phyloP scores from a whole-genome alignment of 495 filamentous ascomycete species.

The Talaromyces liani region DNA sequence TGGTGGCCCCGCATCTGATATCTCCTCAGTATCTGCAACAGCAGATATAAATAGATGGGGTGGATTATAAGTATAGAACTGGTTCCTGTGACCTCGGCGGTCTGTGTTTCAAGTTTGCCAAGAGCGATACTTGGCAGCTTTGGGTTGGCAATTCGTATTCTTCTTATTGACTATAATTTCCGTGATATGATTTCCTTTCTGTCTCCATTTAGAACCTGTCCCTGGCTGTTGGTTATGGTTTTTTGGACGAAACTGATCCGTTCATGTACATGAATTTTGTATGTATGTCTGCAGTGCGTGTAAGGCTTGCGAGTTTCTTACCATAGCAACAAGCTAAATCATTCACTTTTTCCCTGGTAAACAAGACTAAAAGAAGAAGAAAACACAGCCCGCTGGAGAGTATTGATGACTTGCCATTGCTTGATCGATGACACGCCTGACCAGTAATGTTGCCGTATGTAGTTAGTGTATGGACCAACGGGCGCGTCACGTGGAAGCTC shows the following conservation, averaged over 20 bases:
- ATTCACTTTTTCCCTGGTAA: neutral
- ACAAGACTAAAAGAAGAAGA: neutral
- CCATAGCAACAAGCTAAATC: neutral
- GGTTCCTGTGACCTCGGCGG: neutral
- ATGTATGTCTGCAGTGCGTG: neutral
- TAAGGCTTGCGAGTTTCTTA: neutral
- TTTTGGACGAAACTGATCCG: constrained; percentile 1
- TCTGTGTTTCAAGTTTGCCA: neutral
- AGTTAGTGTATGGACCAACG: neutral
- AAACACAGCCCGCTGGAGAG: neutral
- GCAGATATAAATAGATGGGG: constrained; percentile 20
- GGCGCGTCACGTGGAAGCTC: neutral
- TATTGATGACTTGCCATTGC: neutral
- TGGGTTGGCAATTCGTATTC: neutral
- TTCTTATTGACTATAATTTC: constrained; percentile 2
- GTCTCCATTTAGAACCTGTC: neutral
- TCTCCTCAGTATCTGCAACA: constrained; percentile 40
- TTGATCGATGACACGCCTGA: neutral
- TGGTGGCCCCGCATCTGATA: constrained; percentile 36
- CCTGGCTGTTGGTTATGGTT: neutral
- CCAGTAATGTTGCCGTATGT: neutral
- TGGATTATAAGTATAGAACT: neutral
- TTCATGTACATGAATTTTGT: constrained; percentile 6
- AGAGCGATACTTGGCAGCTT: neutral
- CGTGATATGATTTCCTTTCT: neutral